A percentile compares a stretch with the other conserved stretches of the same genome.
phyloP scores from a whole-genome alignment of 768 basidiomycete species.

The Mycena olivaceomarginata region DNA sequence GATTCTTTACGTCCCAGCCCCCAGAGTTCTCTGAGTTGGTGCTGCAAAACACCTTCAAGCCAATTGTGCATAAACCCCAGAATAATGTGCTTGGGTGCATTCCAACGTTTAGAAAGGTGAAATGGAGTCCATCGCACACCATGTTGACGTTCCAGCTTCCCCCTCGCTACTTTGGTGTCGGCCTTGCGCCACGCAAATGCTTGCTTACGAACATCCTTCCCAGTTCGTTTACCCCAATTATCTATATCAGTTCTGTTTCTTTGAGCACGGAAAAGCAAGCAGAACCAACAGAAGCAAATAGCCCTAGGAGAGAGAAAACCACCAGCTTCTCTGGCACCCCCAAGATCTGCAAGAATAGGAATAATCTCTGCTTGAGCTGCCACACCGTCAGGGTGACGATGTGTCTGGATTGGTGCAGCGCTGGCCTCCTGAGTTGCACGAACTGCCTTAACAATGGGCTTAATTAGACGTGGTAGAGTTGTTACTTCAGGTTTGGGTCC shows the following conservation, averaged over 20 bases:
- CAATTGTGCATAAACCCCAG: constrained; percentile 48
- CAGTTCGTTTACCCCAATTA: constrained; percentile 32
- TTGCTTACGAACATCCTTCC: constrained; percentile 18
- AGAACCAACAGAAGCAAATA: constrained; percentile 44
- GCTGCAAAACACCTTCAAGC: constrained; percentile 40
- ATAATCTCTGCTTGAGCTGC: constrained; percentile 28
- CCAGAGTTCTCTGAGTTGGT: constrained; percentile 42
- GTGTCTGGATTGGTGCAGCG: not conserved
- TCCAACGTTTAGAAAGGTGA: constrained; percentile 33
- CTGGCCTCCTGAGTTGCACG: not conserved
- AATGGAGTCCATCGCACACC: constrained; percentile 43
- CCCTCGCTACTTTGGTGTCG: constrained; percentile 5
- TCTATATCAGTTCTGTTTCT: constrained; percentile 27
- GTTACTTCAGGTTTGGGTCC: not conserved
- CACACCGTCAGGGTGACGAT: constrained; percentile 36
- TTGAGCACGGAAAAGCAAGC: constrained; percentile 13
- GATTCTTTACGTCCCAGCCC: constrained; percentile 36
- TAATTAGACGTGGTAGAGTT: not conserved
- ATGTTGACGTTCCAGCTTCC: not conserved
- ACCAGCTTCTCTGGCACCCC: constrained; percentile 29
- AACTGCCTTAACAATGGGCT: not conserved
- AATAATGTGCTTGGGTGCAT: constrained; percentile 41
- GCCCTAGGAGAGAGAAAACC: constrained; percentile 37
- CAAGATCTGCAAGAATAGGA: constrained; percentile 41
- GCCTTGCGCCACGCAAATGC: constrained; percentile 40